A percentile compares a stretch with the other conserved stretches of the same genome.
phyloP scores from a whole-genome alignment of 352 stramenopile genomes.

The Phytophthora macrochlamydospora region DNA sequence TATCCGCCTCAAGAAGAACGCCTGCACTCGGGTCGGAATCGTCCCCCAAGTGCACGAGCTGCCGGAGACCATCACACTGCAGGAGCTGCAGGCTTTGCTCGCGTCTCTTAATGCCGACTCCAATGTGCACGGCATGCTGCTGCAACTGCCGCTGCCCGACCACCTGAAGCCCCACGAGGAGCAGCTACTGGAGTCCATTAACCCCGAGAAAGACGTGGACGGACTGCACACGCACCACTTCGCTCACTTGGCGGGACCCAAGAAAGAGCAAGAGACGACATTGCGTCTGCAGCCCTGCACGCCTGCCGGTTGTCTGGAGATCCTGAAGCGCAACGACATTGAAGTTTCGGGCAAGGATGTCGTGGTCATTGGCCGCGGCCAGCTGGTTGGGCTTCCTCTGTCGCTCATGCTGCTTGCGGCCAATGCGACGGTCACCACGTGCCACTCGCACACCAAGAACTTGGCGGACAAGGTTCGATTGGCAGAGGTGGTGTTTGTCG shows the following conservation, averaged over 20 bases:
- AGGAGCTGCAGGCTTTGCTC: conserved; percentile 73
- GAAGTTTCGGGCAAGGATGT: conserved; percentile 95
- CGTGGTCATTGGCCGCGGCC: conserved; percentile 96
- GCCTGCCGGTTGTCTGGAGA: conserved; percentile 82
- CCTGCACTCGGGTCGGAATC: conserved; percentile 95
- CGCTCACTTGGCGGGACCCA: conserved; percentile 77
- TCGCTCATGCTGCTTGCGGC: conserved; percentile 94
- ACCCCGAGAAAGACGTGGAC: conserved; percentile 97
- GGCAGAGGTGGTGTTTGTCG: conserved; percentile 98
- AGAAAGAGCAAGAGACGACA: conserved; percentile 22
- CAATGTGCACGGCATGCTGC: conserved; percentile 95
- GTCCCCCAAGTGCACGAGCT: conserved; percentile 78
- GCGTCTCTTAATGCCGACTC: conserved; percentile 82
- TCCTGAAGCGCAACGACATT: conserved; percentile 74
- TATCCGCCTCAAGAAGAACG: conserved; percentile 99
- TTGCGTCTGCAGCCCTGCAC: conserved; percentile 92
- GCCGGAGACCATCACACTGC: conserved; percentile 42
- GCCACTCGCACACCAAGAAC: conserved; percentile 93
- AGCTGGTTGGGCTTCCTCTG: conserved; percentile 98
- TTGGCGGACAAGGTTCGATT: conserved; percentile 59
- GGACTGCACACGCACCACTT: conserved; percentile 98
- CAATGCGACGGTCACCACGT: conserved; percentile 97
- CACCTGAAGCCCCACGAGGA: conserved; percentile 83
- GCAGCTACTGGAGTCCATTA: conserved; percentile 91
- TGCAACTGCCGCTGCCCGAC: conserved; percentile 88